Base-by-base conservation (phyloP, 805 yeast species). In the Monosporozyma unispora region DNA sequence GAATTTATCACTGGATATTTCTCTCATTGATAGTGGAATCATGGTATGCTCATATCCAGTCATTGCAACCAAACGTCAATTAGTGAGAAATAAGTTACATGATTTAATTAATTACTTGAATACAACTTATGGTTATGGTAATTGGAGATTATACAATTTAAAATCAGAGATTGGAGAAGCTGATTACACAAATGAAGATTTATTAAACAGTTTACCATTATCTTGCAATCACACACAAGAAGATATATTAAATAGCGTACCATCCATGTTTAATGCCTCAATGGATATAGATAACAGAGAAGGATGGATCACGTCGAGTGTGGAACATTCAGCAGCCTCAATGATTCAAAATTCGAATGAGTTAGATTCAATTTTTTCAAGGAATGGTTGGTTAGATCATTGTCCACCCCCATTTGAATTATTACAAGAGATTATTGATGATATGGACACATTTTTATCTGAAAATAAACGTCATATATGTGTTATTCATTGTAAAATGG, bases 401-500 rank as follows among this genome's bases (percentile, higher is more conserved):
- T 75, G 77, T 46, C 81, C 93, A 0, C 87, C 95, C 0, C 76
- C 87, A 1, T 74, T 90, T 45, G 52, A 63, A 1, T 56, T 75
- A n/a, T 58, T 90, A 9, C 61, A 76, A 3, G 55, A 60, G 1
- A 60, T 76, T 4, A 70, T 80, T 0, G 59, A 63, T 14, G 74
- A 72, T 1, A 75, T 89, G 7, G 65, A 72, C 40, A 54, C 52
- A 0, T 82, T 66, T 53, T 58, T 84, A 22, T 42, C 54, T 0
- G 55, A 62, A 16, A 56, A 67, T 0, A 50, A 65, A 0, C 12
- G 18, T 5, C 73, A 76, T 48, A 80, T 84, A 6, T 11, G n/a
- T 0, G 73, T 86, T 0, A 64, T 91, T 7, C 97, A 91, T 62
- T 91, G 98, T 62, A 81, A 84, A 59, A 87, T 87, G 54, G 98